Evolutionary conservation across 768 basidiomycete species (phyloP), one percentile per base, ranked within the genome.

Genomic region (Kwoniella bestiolae): DNA sequence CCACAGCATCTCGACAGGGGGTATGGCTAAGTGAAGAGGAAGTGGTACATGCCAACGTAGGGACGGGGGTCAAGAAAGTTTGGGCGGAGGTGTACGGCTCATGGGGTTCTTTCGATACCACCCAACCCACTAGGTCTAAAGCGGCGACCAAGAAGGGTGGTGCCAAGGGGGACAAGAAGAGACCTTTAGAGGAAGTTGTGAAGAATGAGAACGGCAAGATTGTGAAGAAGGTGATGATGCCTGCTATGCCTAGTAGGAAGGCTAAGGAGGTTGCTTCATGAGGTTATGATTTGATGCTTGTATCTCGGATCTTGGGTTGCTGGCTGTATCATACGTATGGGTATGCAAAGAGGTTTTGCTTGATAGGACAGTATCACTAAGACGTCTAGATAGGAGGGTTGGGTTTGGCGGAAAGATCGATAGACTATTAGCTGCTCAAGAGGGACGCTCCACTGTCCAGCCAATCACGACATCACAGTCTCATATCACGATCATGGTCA

Each of bases 31-130:
- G 53, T 44, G 63, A 34, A 7, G 60, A 49, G 2, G 65, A 50
- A n/a, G 68, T 78, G 18, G 72, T 71, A 50, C 35, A 56, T 56
- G 73, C 77, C 3, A 82, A 80, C 51, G 61, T 82, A 16, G 80
- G 81, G 1, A 80, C 80, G 23, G 80, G 81, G 4, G 77, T 77
- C 16, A 79, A 80, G 68, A 82, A 82, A 58, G 75, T 80, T 2
- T 82, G 81, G 81, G 64, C 72, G n/a, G 76, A 77, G 63, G 66
- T 79, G 3, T 78, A 74, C 34, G 76, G 76, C 0, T 41, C 66
- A 16, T 76, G 77, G 77, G 71, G 73, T 4, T 41, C 23, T 11
- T 72, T 76, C 49, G 69, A 71, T 12, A 28, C 34, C 12, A 23
- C 50, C 65, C 32, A 3, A 23, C 46, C 6, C 26, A 46, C 32